Evolutionary conservation across 768 basidiomycete genomes (phyloP).

Genomic region (Candolleomyces eurysporus): DNA sequence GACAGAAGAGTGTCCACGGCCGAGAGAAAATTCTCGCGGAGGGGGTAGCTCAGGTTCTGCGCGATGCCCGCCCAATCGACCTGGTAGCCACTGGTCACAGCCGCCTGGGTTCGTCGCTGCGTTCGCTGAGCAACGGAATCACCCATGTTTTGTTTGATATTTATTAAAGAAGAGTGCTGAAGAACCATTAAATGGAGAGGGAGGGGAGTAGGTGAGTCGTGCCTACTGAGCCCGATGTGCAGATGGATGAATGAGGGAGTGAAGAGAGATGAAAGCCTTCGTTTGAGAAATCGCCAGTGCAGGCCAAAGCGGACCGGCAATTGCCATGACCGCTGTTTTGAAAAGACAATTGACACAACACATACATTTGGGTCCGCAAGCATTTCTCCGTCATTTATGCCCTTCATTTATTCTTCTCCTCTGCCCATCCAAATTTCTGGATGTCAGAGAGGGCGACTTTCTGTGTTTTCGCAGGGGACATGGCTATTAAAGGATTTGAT

Average conservation of each 20-base stretch:
- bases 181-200: neutral
- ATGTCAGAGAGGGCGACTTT: neutral
- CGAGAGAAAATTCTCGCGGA: neutral
- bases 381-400: neutral
- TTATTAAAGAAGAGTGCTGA: slow-evolving; percentile 1
- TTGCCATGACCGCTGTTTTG: slow-evolving; percentile 7
- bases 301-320: slow-evolving; percentile 8
- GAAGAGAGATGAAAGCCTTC: slow-evolving; percentile 11
- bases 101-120: neutral
- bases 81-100: neutral
- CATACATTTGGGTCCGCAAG: neutral
- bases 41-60: neutral
- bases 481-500: neutral
- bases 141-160: neutral
- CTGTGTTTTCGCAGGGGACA: neutral
- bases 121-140: neutral
- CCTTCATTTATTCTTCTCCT: neutral
- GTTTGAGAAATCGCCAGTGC: neutral
- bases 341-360: neutral
- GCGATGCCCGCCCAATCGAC: slow-evolving; percentile 5
- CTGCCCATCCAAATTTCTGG: neutral
- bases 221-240: neutral
- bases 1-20: neutral
- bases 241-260: slow-evolving; percentile 4
- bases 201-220: neutral